A percentile compares a stretch with the other conserved stretches of the same genome.
phyloP scores from a whole-genome alignment of 495 filamentous ascomycete species.

The Aspergillus cavernicola region DNA sequence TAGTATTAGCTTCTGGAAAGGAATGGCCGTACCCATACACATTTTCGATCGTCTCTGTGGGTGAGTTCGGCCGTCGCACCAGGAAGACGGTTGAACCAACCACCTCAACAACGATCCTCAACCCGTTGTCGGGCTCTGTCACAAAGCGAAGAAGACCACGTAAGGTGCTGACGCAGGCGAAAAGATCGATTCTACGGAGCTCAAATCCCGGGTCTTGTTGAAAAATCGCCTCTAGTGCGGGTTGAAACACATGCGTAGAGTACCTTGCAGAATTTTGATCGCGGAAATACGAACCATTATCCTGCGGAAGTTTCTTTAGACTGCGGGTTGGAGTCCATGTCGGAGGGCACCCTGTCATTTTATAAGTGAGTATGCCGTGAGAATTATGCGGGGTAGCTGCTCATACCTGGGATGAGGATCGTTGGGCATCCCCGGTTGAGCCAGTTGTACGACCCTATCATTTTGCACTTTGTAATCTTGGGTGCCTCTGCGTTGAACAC shows the following conservation, averaged over 20 bases:
- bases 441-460: slow-evolving; percentile 56
- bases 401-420: slow-evolving; percentile 53
- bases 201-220: slow-evolving; percentile 31
- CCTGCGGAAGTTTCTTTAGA: slow-evolving; percentile 38
- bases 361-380: not conserved
- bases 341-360: slow-evolving; percentile 50
- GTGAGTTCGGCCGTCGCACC: slow-evolving; percentile 54
- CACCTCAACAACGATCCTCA: slow-evolving; percentile 57
- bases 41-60: slow-evolving; percentile 45
- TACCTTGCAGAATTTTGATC: slow-evolving; percentile 61
- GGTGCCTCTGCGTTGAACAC: not conserved
- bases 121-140: slow-evolving; percentile 42
- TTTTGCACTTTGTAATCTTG: slow-evolving; percentile 21
- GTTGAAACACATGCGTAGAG: slow-evolving; percentile 54
- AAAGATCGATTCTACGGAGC: slow-evolving; percentile 48
- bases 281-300: slow-evolving; percentile 52
- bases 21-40: slow-evolving; percentile 60
- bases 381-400: not conserved
- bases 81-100: slow-evolving; percentile 62
- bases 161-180: slow-evolving; percentile 60
- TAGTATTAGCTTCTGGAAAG: slow-evolving; percentile 63
- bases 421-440: slow-evolving; percentile 30
- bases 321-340: slow-evolving; percentile 51
- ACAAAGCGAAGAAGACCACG: slow-evolving; percentile 55
- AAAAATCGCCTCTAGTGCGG: slow-evolving; percentile 49